Conservation (phyloP, 1,284 basidiomycete genomes). For the Bondarzewia mesenterica region DNA sequence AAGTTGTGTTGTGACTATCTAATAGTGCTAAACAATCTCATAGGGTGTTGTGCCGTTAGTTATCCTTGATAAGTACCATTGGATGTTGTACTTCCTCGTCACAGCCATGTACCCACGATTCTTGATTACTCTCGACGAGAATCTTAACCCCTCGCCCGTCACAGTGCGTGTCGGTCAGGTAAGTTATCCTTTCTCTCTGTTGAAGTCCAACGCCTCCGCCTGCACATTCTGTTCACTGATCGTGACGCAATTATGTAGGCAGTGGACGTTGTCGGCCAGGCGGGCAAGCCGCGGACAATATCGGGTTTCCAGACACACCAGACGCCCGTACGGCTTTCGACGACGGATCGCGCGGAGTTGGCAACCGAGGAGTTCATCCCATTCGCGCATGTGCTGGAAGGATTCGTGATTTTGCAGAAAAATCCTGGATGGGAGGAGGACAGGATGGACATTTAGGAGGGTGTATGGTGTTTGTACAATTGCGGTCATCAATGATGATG, state of each 20-base stretch:
- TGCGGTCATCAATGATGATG: neutral
- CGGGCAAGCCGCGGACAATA: conserved; percentile 86
- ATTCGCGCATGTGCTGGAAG: conserved; percentile 84
- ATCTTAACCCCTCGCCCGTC: conserved; percentile 78
- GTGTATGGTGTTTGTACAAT: neutral
- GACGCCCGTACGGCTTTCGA: conserved; percentile 91
- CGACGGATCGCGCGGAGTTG: conserved; percentile 89
- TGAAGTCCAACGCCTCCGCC: neutral
- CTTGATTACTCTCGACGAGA: conserved; percentile 94
- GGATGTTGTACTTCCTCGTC: conserved; percentile 96
- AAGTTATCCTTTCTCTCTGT: conserved; percentile 16
- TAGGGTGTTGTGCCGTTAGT: conserved; percentile 36
- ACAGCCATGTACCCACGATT: conserved; percentile 98
- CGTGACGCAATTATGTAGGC: conserved; percentile 39
- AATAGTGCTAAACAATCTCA: neutral
- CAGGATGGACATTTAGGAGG: conserved; percentile 62
- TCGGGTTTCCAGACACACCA: conserved; percentile 97
- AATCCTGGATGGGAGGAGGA: conserved; percentile 82
- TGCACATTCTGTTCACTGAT: conserved; percentile 6
- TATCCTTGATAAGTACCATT: conserved; percentile 91
- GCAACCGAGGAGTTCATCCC: conserved; percentile 97
- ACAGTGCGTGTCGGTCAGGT: conserved; percentile 94
- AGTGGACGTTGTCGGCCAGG: conserved; percentile 86
- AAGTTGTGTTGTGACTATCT: conserved; percentile 28
- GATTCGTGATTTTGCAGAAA: conserved; percentile 83